Evolutionary conservation across 31 red algal species (phyloP), one percentile per base, ranked within the genome.

Genomic region (Odonthalia washingtoniensis): DNA sequence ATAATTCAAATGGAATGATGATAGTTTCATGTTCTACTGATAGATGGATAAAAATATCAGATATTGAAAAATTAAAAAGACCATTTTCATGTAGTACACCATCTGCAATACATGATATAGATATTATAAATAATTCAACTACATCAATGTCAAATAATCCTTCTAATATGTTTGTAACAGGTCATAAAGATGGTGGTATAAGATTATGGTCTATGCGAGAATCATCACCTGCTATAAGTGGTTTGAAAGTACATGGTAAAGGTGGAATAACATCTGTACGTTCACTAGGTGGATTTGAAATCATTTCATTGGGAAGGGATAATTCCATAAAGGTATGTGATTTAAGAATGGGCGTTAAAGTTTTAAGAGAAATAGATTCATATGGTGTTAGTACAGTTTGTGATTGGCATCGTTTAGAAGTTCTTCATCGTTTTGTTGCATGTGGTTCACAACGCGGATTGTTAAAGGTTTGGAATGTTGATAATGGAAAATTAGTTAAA

Each of bases 131-230:
- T n/a, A n/a, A n/a, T n/a, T n/a, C n/a, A n/a, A n/a, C n/a, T n/a
- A n/a, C n/a, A n/a, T 27, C 45, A 1, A 78, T 91, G 34, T 43
- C 33, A 1, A 41, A 36, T 33, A 43, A 39, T 32, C 5, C 26
- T 27, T 53, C 28, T 67, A 72, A 72, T 14, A 42, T 83, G 9
- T 9, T 91, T 18, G 88, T 70, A 30, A 84, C 88, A 1, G 88
- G 69, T n/a, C 88, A 91, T 44, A 91, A 91, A 31, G 88, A 91
- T 52, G 88, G 88, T 37, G 52, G 80, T 46, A 12, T 91, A 16
- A 49, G 88, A 38, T 52, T 91, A 35, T 91, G 88, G 88, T 84
- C 80, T 14, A 17, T 57, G 3, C 66, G 70, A 66, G 88, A 91
- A 62, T 27, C 46, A 44, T 35, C 34, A 62, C 46, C 80, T n/a